Base-by-base conservation (phyloP, 2,329 filamentous ascomycete species). In the Leptosphaerulina australis region DNA sequence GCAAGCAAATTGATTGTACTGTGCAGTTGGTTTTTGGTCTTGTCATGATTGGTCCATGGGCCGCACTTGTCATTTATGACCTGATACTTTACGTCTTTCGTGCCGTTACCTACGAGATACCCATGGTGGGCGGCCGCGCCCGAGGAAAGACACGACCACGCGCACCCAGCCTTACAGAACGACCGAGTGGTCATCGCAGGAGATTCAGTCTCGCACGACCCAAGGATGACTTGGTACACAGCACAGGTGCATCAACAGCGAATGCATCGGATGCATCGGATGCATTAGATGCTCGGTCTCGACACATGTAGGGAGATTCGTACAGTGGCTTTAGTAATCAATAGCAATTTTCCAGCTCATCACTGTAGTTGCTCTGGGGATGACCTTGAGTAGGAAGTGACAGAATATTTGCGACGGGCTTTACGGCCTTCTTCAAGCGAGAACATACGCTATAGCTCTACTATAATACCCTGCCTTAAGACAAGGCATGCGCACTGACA, bases 31-130 rank as follows among this genome's bases (percentile, higher is more conserved):
- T 33, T 25, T 37, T 51, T 25, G 84, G 81, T 18, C 60, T 83
- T 33, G 59, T 87, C 33, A 82, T 80, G 35, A 83, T 88, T 56
- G 80, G 81, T 2, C 86, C 86, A 9, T 88, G 85, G 68, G 70
- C 80, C 4, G 72, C 81, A 18, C 70, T 88, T 26, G 74, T 89
- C 55, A 46, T 84, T 55, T 88, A 88, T 74, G 86, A 89, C 66
- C 68, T 86, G 44, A 56, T 81, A 18, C 77, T 88, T 31, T 89
- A 87, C 70, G 56, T 83, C 50, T 81, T 80, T 68, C 83, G 86
- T 52, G 76, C 80, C 11, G 64, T 79, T 10, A 78, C 78, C 31
- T 83, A 86, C 68, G 80, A 86, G 53, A 70, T 87, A 2, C 85
- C 85, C 1, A 66, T 81, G 22, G 61, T 86, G 36, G 85, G 85